Evolutionary conservation across 139 green algal species (phyloP).

Genomic region (Picochlorum sp.): DNA sequence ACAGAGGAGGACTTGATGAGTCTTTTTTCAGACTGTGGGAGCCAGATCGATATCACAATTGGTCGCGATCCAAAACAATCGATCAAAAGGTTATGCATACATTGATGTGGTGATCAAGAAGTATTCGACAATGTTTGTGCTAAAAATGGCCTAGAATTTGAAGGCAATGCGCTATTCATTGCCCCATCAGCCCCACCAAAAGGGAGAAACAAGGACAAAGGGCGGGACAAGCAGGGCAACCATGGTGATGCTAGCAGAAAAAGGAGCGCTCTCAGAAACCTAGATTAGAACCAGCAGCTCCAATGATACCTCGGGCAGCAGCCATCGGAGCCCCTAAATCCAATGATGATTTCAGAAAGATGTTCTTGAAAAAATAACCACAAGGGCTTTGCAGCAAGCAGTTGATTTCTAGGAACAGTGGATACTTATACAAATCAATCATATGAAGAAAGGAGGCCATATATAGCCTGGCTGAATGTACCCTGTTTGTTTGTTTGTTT

Average conservation of each 20-base stretch:
- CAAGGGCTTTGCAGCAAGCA: too few relatives aligned
- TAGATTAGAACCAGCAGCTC: too few relatives aligned
- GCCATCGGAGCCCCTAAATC: constrained; percentile 28
- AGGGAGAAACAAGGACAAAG: neutral
- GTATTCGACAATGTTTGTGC: constrained; percentile 38
- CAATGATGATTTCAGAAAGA: constrained; percentile 67
- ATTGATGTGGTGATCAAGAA: constrained; percentile 54
- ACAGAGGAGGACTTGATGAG: constrained; percentile 27
- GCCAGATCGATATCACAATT: constrained; percentile 42
- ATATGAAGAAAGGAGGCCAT: too few relatives aligned
- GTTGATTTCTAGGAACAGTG: too few relatives aligned
- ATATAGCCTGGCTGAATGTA: too few relatives aligned
- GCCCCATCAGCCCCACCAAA: constrained; percentile 51
- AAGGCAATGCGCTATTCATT: constrained; percentile 47
- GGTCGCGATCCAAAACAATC: constrained; percentile 29
- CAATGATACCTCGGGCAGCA: too few relatives aligned
- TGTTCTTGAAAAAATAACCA: constrained; percentile 36
- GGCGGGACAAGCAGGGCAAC: neutral
- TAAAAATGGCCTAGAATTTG: constrained; percentile 34
- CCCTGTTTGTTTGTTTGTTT: too few relatives aligned
- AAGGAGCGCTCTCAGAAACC: neutral
- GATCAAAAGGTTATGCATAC: constrained; percentile 67
- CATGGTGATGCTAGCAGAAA: constrained; percentile 1
- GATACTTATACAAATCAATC: too few relatives aligned
- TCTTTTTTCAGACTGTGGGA: constrained; percentile 42